Base-by-base conservation (phyloP, 169 alveolate genomes). In the Plasmodium cynomolgi region DNA sequence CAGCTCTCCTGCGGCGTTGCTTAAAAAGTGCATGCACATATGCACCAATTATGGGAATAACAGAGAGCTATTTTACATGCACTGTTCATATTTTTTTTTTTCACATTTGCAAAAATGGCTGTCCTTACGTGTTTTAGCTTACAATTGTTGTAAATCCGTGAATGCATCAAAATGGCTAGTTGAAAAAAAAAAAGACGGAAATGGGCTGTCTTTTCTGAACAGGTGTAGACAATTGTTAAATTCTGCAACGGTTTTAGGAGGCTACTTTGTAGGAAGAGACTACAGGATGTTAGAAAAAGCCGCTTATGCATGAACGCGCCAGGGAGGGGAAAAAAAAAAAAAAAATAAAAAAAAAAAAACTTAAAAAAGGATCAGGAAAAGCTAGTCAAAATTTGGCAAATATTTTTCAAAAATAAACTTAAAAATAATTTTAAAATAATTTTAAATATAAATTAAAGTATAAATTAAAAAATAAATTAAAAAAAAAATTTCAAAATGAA, bases 81-180 rank as follows among this genome's bases (percentile, higher is more conserved):
- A n/a, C 62, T 39, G 86, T 74, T 75, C 93, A 85, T 85, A 74
- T 47, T n/a, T 74, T 74, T 39, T 47, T 81, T 20, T 39, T 81
- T 39, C 75, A 62, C 15, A 23, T n/a, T 62, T 62, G 75, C 29
- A 82, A 82, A 81, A 82, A 82, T 8, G 37, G 9, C 39, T 15
- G 54, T 39, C 44, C 13, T 84, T 71, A 41, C 20, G 62, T 34
- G n/a, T 50, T 68, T 68, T 84, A 6, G n/a, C 54, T 26, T 84
- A 47, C 26, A 71, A 54, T 29, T 84, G 8, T 6, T 62, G 26
- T n/a, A 62, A 26, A 62, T 62, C 15, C 8, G 15, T 23, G 7
- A 9, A 62, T 62, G 34, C 29, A 50, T 62, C 26, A 84, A 84
- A 20, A 84, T 84, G 92, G 92, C 92, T 84, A 84, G 92, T 15